Conservation (phyloP, 371 early-diverging fungal genomes). For the Blakeslea trispora region DNA sequence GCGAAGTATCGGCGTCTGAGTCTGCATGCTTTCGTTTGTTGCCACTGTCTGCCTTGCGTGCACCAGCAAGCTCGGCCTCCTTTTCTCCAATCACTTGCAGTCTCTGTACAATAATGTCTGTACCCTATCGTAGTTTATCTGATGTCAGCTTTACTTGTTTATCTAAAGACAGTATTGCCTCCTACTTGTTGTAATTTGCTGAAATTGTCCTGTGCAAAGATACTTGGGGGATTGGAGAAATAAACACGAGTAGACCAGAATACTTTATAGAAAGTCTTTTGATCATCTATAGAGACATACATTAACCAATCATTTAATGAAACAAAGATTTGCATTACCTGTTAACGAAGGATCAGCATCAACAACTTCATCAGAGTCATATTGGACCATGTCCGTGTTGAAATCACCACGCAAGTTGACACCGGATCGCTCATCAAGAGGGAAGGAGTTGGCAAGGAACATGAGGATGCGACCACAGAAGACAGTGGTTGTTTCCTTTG, state of each 20-base stretch:
- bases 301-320: too few species aligned
- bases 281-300: constrained; percentile 41
- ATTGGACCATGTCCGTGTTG: constrained; percentile 64
- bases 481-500: constrained; percentile 76
- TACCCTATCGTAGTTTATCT: constrained; percentile 35
- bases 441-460: constrained; percentile 78
- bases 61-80: constrained; percentile 38
- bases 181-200: constrained; percentile 38
- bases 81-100: constrained; percentile 40
- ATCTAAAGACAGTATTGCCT: not conserved
- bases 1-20: not conserved
- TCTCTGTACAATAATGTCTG: constrained; percentile 35
- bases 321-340: too few species aligned
- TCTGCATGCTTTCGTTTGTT: constrained; percentile 16
- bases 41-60: constrained; percentile 26
- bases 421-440: constrained; percentile 80
- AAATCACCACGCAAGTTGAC: constrained; percentile 86
- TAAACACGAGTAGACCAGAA: constrained; percentile 49
- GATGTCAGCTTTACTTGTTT: too few species aligned
- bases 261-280: constrained; percentile 48
- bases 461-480: constrained; percentile 83
- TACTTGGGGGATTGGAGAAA: constrained; percentile 44
- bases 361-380: constrained; percentile 56
- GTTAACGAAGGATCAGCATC: constrained; percentile 44
- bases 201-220: constrained; percentile 38